These are phyloP conservation scores for Anaeromyces robustus DNA, from an alignment of 192 early-diverging fungal species.

Conservation along the genomic window DNA sequence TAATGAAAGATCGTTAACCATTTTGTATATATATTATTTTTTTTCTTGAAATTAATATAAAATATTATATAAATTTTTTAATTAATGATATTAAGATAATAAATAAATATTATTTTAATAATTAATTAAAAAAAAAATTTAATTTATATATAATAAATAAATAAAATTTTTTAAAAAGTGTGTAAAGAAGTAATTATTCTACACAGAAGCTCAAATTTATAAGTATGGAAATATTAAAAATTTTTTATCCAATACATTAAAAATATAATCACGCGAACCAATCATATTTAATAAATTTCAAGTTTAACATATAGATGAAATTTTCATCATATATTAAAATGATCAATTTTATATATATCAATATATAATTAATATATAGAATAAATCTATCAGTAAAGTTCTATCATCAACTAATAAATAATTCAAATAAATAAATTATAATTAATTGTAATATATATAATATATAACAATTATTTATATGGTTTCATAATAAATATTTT, in stretches of 20 bases:
- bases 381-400: no score
- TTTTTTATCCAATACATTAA: background rate
- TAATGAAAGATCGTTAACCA: background rate
- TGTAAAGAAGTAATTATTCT: background rate
- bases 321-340: no score
- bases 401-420: no score
- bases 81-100: background rate
- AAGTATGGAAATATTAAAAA: background rate
- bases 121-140: background rate
- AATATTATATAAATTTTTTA: background rate
- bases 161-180: background rate
- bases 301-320: no score
- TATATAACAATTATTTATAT: no score
- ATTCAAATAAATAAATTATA: no score
- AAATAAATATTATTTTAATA: background rate
- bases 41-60: background rate
- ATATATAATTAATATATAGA: no score
- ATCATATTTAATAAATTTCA: background rate
- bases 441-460: no score
- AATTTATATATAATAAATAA: background rate
- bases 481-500: no score
- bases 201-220: background rate
- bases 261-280: background rate
- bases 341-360: no score
- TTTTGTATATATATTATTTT: background rate